phyloP scores from a whole-genome alignment of 805 yeast species.

The Kockiozyma suomiensis region DNA sequence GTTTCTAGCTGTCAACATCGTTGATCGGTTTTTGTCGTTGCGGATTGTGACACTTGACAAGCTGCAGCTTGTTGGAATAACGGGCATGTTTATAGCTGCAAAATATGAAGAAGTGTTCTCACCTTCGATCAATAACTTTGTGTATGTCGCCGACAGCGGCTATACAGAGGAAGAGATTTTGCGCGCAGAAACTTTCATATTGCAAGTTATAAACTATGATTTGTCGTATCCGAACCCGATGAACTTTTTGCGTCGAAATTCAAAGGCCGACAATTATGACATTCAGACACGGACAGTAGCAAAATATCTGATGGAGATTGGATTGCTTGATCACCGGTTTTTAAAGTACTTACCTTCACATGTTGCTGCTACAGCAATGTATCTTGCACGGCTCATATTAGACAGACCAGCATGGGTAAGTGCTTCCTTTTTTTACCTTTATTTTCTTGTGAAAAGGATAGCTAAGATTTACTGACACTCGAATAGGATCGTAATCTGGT shows the following conservation, averaged over 20 bases:
- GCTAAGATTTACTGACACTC: background rate
- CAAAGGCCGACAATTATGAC: slow-evolving; percentile 96
- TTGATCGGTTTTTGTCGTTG: slow-evolving; percentile 83
- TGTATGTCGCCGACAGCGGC: slow-evolving; percentile 89
- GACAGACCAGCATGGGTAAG: slow-evolving; percentile 51
- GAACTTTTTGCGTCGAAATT: slow-evolving; percentile 89
- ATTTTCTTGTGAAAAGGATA: no score
- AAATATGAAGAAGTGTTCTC: slow-evolving; percentile 96
- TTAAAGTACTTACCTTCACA: slow-evolving; percentile 90
- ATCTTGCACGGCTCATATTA: slow-evolving; percentile 73
- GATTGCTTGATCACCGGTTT: slow-evolving; percentile 86
- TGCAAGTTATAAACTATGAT: slow-evolving; percentile 86
- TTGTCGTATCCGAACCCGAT: slow-evolving; percentile 99
- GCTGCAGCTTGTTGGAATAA: slow-evolving; percentile 93
- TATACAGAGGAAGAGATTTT: slow-evolving; percentile 79
- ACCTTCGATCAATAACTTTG: slow-evolving; percentile 88
- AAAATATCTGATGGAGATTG: slow-evolving; percentile 85
- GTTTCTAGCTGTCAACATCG: slow-evolving; percentile 81
- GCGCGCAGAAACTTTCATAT: slow-evolving; percentile 89
- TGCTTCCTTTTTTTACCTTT: no score
- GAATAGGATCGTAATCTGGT: slow-evolving; percentile 81
- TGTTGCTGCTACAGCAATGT: slow-evolving; percentile 96
- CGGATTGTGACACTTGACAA: slow-evolving; percentile 75
- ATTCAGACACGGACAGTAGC: slow-evolving; percentile 92
- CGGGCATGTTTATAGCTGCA: slow-evolving; percentile 91